Conservation (phyloP, 768 basidiomycete species). For the Leccinum disarticulatum region DNA sequence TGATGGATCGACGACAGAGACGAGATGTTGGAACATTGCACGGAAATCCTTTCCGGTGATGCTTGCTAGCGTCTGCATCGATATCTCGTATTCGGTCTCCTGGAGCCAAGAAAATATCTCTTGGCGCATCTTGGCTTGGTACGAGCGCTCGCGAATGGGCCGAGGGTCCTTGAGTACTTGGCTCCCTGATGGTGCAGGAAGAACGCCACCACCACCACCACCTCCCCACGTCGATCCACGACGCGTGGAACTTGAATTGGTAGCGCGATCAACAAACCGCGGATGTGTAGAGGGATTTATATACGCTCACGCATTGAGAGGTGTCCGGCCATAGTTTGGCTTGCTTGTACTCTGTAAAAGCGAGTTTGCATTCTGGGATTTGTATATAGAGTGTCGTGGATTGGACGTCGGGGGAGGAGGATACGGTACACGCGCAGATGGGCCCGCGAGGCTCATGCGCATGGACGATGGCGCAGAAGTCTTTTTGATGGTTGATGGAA, state of each 20-base stretch:
- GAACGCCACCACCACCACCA: constrained; percentile 42
- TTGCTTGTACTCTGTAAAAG: constrained; percentile 71
- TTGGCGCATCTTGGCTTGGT: constrained; percentile 72
- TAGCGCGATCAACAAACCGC: neutral
- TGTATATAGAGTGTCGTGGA: constrained; percentile 66
- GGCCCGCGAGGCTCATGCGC: constrained; percentile 74
- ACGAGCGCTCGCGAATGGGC: constrained; percentile 73
- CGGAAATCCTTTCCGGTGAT: constrained; percentile 89
- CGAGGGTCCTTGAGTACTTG: constrained; percentile 71
- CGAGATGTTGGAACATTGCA: constrained; percentile 77
- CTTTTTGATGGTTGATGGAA: constrained; percentile 78
- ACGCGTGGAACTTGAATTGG: constrained; percentile 55
- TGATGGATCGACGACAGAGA: constrained; percentile 67
- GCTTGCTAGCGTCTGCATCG: constrained; percentile 64
- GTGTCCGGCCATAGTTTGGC: constrained; percentile 68
- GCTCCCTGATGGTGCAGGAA: constrained; percentile 47
- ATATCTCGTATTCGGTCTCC: constrained; percentile 62
- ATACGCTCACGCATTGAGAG: constrained; percentile 57
- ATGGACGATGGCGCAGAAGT: constrained; percentile 44
- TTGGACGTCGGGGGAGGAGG: constrained; percentile 45
- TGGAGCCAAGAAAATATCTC: constrained; percentile 75
- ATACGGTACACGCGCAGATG: constrained; percentile 61
- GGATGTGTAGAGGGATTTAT: neutral
- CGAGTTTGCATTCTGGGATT: constrained; percentile 68
- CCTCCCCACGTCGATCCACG: constrained; percentile 76